These are phyloP conservation scores for Penicillium glabrum DNA, from an alignment of 2,329 filamentous ascomycete genomes.

Conservation along the genomic window DNA sequence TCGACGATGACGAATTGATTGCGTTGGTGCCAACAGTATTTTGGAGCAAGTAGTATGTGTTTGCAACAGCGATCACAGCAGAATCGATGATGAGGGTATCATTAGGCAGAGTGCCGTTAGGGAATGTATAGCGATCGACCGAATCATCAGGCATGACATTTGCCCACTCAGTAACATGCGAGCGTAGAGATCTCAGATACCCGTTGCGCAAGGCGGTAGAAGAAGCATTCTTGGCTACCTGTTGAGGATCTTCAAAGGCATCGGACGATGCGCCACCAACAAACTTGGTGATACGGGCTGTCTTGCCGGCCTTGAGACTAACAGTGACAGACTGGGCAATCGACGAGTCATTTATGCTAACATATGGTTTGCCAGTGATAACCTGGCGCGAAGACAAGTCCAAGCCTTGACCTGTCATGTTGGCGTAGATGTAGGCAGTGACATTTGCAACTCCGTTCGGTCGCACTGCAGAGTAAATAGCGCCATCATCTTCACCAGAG, in stretches of 20 bases:
- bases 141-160: constrained; percentile 60
- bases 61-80: constrained; percentile 49
- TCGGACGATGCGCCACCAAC: constrained; percentile 69
- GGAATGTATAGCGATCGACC: constrained; percentile 63
- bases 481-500: constrained; percentile 55
- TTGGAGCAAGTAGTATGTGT: constrained; percentile 49
- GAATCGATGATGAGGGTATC: constrained; percentile 58
- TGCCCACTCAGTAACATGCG: constrained; percentile 64
- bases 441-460: constrained; percentile 63
- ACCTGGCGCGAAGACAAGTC: constrained; percentile 44
- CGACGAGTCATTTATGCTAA: constrained; percentile 61
- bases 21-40: constrained; percentile 56
- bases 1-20: constrained; percentile 49
- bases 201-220: constrained; percentile 52
- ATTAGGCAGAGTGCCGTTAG: constrained; percentile 58
- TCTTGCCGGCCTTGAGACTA: constrained; percentile 53
- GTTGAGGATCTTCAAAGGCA: constrained; percentile 60
- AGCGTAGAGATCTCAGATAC: constrained; percentile 54
- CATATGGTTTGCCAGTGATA: constrained; percentile 48
- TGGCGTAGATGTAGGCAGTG: constrained; percentile 59
- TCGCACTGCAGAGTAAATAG: constrained; percentile 65
- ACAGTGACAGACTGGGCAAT: constrained; percentile 63
- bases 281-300: constrained; percentile 63
- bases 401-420: constrained; percentile 41
- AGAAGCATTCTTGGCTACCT: constrained; percentile 57